A percentile compares a stretch with the other conserved stretches of the same genome.
Evolutionary conservation across 805 yeast species (phyloP).

Genomic region (Nakazawaea siamensis): DNA sequence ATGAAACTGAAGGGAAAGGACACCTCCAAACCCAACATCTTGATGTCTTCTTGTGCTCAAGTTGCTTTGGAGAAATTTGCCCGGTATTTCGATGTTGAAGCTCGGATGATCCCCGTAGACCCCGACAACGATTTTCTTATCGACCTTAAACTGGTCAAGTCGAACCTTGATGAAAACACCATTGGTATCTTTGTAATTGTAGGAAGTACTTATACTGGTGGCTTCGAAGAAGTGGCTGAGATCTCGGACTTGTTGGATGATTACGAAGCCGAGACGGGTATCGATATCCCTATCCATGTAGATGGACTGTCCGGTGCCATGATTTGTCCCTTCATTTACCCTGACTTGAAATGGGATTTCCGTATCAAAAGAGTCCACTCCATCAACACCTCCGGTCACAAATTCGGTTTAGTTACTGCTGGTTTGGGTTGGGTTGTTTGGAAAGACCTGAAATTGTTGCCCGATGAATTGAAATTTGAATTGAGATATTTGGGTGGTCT

Average conservation of each 20-base stretch:
- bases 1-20: constrained; percentile 54
- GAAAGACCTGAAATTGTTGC: constrained; percentile 56
- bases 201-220: constrained; percentile 92
- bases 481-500: constrained; percentile 81
- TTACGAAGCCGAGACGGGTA: constrained; percentile 57
- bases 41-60: constrained; percentile 91
- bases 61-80: constrained; percentile 94
- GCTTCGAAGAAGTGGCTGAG: constrained; percentile 68
- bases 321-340: constrained; percentile 77
- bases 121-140: constrained; percentile 54
- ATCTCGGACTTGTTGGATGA: constrained; percentile 62
- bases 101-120: constrained; percentile 63
- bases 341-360: constrained; percentile 81
- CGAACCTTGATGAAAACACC: constrained; percentile 79
- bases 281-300: constrained; percentile 75
- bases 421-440: constrained; percentile 93
- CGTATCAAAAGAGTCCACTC: constrained; percentile 66
- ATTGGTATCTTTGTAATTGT: constrained; percentile 84
- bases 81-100: constrained; percentile 86
- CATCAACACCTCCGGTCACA: constrained; percentile 88
- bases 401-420: constrained; percentile 83
- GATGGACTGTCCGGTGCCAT: constrained; percentile 93
- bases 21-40: constrained; percentile 63
- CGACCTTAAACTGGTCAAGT: constrained; percentile 51
- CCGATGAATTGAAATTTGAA: constrained; percentile 67